These are phyloP conservation scores for Pholiota adiposa DNA, from an alignment of 1,284 basidiomycete species.

Conservation along the genomic window DNA sequence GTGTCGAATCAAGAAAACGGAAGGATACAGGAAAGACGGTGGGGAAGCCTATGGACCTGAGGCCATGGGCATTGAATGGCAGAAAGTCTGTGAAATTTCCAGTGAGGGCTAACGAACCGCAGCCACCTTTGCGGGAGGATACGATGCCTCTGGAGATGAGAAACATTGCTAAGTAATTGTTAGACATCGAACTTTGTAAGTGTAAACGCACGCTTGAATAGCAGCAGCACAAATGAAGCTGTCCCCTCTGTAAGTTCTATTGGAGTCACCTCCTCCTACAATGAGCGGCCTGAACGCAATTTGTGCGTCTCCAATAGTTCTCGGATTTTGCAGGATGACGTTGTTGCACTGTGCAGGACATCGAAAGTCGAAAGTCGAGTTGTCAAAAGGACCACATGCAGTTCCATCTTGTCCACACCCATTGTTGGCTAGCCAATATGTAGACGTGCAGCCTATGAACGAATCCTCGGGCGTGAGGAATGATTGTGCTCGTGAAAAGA, in stretches of 20 bases:
- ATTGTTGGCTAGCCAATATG: conserved; percentile 71
- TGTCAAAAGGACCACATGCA: conserved; percentile 69
- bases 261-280: conserved; percentile 79
- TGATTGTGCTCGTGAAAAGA: conserved; percentile 74
- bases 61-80: conserved; percentile 62
- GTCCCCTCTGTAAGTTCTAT: conserved; percentile 80
- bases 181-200: neutral
- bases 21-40: conserved; percentile 70
- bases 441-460: conserved; percentile 69
- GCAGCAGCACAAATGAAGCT: conserved; percentile 87
- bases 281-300: conserved; percentile 76
- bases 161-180: neutral
- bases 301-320: conserved; percentile 73
- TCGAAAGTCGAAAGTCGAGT: conserved; percentile 71
- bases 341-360: conserved; percentile 79
- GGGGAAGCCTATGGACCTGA: conserved; percentile 76
- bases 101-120: conserved; percentile 69
- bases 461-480: conserved; percentile 67
- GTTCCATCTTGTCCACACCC: conserved; percentile 81
- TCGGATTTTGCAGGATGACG: conserved; percentile 75
- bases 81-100: conserved; percentile 77
- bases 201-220: conserved; percentile 71
- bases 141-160: conserved; percentile 62
- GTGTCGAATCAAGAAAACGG: conserved; percentile 41
- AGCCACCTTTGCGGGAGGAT: conserved; percentile 72